Percentiles rank a stretch among this genome's conserved stretches.
Evolutionary conservation across 1,139 yeast genomes (phyloP).

Genomic region (Yamadazyma dendronema): DNA sequence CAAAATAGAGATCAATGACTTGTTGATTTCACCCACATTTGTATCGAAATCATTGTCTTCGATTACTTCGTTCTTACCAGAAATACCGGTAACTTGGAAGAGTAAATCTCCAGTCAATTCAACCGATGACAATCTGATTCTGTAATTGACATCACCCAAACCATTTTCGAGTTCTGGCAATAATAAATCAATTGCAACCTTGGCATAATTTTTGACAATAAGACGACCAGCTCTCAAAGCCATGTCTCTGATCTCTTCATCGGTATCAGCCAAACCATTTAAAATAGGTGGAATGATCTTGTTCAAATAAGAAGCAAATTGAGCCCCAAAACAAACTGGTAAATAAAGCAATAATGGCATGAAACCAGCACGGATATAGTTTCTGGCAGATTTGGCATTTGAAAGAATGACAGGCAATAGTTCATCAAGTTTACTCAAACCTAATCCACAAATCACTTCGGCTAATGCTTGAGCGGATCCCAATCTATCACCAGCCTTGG

Average conservation of each 20-base stretch:
- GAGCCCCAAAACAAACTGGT: constrained; percentile 93
- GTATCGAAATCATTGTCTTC: constrained; percentile 50
- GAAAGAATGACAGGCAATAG: constrained; percentile 75
- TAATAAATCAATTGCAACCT: constrained; percentile 87
- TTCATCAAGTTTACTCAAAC: constrained; percentile 83
- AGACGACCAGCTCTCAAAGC: constrained; percentile 92
- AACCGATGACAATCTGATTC: constrained; percentile 91
- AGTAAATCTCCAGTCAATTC: constrained; percentile 96
- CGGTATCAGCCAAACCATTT: constrained; percentile 85
- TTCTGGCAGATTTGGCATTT: constrained; percentile 65
- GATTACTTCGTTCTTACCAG: constrained; percentile 61
- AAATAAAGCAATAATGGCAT: constrained; percentile 86
- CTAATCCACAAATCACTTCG: constrained; percentile 91
- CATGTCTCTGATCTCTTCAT: constrained; percentile 84
- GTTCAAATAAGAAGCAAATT: constrained; percentile 84
- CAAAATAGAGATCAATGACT: constrained; percentile 70
- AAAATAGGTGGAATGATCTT: constrained; percentile 88
- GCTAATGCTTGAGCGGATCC: constrained; percentile 98
- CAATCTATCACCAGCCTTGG: constrained; percentile 86
- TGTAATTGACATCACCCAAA: constrained; percentile 73
- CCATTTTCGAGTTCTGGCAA: constrained; percentile 94
- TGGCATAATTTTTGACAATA: constrained; percentile 87
- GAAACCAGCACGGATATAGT: constrained; percentile 85
- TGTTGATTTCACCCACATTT: constrained; percentile 61
- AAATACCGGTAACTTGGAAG: constrained; percentile 91